phyloP scores from a whole-genome alignment of 129 eudicot genomes.

The Helianthus tuberosus region DNA sequence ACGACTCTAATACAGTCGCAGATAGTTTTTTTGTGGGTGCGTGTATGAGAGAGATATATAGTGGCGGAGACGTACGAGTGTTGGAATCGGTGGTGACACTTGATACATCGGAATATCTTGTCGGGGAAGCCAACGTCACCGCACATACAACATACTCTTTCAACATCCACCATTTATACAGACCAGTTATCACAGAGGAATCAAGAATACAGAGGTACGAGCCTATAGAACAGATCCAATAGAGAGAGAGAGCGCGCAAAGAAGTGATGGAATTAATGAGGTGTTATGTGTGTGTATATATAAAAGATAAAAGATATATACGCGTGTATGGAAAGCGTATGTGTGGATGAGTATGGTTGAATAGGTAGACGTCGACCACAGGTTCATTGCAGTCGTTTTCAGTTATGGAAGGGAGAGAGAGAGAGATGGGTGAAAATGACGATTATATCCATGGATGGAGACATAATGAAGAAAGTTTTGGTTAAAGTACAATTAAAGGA shows the following conservation, averaged over 20 bases:
- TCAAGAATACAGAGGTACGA: not conserved
- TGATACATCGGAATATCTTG: constrained; percentile 87
- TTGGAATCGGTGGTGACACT: constrained; percentile 78
- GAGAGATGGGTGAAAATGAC: not conserved
- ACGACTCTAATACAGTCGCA: too few relatives aligned
- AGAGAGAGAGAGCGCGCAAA: constrained; percentile 20
- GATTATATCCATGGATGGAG: constrained; percentile 1
- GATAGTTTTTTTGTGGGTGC: too few relatives aligned
- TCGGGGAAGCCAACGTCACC: constrained; percentile 91
- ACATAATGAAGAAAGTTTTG: constrained; percentile 4
- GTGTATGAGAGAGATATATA: too few relatives aligned
- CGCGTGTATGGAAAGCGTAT: constrained; percentile 33
- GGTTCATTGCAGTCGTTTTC: constrained; percentile 87
- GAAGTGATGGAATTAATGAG: constrained; percentile 40
- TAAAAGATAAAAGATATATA: constrained; percentile 16
- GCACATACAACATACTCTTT: constrained; percentile 83
- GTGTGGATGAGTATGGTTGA: constrained; percentile 39
- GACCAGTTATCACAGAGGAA: not conserved
- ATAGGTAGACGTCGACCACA: constrained; percentile 58
- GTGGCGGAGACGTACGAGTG: constrained; percentile 62
- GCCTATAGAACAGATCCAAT: not conserved
- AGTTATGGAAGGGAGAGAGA: constrained; percentile 39
- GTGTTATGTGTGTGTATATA: constrained; percentile 20
- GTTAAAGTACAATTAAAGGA: constrained; percentile 17
- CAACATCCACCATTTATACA: constrained; percentile 68